Evolutionary conservation across 1,284 basidiomycete genomes (phyloP).

Genomic region (Rhodotorula sp.): DNA sequence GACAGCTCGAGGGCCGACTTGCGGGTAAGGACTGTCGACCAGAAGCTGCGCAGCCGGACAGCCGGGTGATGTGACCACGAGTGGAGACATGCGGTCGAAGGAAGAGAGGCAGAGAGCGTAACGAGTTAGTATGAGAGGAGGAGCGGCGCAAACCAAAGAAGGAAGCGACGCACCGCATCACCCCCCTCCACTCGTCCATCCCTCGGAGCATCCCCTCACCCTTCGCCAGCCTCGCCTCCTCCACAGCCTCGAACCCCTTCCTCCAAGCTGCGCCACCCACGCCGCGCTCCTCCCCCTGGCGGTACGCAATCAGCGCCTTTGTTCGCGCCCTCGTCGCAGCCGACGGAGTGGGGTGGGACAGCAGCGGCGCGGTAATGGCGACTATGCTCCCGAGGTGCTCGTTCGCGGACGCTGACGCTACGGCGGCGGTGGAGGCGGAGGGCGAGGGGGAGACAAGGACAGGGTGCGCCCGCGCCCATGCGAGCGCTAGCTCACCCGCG

Average conservation of each 20-base stretch:
- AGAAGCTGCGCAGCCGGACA: constrained; percentile 25
- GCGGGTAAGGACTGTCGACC: constrained; percentile 23
- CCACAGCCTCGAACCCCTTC: constrained; percentile 24
- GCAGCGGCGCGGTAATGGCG: constrained; percentile 22
- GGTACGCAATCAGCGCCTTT: constrained; percentile 14
- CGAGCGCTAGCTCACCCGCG: constrained; percentile 48
- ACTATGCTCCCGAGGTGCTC: constrained; percentile 29
- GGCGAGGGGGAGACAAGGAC: not conserved
- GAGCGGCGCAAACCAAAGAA: not conserved
- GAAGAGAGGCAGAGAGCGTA: not conserved
- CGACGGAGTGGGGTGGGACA: constrained; percentile 26
- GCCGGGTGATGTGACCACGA: too few relatives aligned
- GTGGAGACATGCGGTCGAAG: not conserved
- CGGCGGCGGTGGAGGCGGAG: not conserved
- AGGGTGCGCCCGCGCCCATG: constrained; percentile 12
- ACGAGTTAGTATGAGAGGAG: too few relatives aligned
- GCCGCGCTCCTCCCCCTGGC: constrained; percentile 17
- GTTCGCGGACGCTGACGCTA: not conserved
- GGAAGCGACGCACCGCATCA: constrained; percentile 34
- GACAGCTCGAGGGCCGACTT: constrained; percentile 23
- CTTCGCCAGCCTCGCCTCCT: constrained; percentile 9
- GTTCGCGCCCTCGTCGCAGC: constrained; percentile 1
- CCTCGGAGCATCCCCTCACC: constrained; percentile 37
- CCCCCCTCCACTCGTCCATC: constrained; percentile 34
- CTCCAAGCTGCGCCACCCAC: constrained; percentile 17